These are phyloP conservation scores for Claviceps arundinis DNA, from an alignment of 2,329 filamentous ascomycete species.

Conservation along the genomic window DNA sequence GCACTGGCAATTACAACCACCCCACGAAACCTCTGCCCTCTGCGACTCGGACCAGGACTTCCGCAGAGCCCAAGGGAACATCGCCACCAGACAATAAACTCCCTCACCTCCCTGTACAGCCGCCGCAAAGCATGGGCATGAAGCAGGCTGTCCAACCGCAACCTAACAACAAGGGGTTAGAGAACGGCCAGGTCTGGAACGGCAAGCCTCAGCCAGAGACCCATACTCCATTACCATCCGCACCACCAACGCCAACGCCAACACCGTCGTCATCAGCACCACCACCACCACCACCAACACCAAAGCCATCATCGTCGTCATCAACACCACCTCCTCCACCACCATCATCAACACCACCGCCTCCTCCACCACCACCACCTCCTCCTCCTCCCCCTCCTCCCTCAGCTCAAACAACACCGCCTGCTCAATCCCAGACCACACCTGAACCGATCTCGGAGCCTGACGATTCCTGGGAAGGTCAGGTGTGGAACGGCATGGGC, in stretches of 20 bases:
- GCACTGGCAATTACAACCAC: background rate
- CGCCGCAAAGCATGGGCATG: background rate
- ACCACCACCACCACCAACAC: background rate
- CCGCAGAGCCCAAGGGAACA: background rate
- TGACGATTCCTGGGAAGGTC: constrained; percentile 2
- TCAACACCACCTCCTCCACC: no score
- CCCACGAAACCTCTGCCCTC: background rate
- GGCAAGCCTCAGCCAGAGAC: background rate
- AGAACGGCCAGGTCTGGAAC: constrained; percentile 2
- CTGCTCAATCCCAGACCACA: background rate
- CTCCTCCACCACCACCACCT: background rate
- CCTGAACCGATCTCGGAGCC: background rate
- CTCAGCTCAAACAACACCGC: background rate
- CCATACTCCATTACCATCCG: background rate
- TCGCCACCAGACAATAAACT: no score
- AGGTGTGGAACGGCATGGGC: constrained; percentile 3
- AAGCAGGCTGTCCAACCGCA: background rate
- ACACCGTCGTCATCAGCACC: background rate
- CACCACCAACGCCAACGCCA: background rate
- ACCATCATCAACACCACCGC: background rate
- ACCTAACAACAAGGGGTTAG: background rate
- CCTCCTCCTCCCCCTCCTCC: background rate
- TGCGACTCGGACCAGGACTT: background rate
- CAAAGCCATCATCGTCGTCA: no score
- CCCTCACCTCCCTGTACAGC: background rate